Percentiles rank a stretch among this genome's conserved stretches.
Conservation (phyloP, 2,329 filamentous ascomycete genomes). For the Ceratocystiopsis sp. region DNA sequence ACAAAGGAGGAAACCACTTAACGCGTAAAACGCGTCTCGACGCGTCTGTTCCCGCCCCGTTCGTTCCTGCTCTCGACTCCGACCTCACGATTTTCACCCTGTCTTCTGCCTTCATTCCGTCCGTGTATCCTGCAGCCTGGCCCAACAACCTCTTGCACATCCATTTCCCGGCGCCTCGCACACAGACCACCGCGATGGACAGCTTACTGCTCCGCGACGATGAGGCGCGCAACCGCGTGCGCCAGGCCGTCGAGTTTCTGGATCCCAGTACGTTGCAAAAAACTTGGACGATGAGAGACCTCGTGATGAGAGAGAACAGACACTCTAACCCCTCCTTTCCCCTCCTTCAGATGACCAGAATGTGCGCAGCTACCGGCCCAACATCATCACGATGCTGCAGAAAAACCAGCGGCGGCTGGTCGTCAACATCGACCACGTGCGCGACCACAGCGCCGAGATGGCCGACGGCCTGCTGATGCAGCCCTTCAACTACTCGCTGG, state of each 20-base stretch:
- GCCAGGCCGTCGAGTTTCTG: conserved; percentile 79
- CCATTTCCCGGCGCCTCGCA: too few relatives aligned
- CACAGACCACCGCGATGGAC: conserved; percentile 37
- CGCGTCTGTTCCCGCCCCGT: too few relatives aligned
- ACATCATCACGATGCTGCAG: conserved; percentile 65
- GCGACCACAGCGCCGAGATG: conserved; percentile 70
- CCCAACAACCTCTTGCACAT: too few relatives aligned
- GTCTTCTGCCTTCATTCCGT: too few relatives aligned
- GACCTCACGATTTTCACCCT: too few relatives aligned
- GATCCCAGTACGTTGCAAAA: conserved; percentile 50
- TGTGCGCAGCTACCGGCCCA: conserved; percentile 64
- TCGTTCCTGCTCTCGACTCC: too few relatives aligned
- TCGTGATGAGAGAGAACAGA: too few relatives aligned
- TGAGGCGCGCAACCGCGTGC: conserved; percentile 66
- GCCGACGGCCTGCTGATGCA: conserved; percentile 61
- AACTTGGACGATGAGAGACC: too few relatives aligned
- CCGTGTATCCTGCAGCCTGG: too few relatives aligned
- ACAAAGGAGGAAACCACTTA: too few relatives aligned
- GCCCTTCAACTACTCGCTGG: conserved; percentile 75
- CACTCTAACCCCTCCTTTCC: conserved; percentile 8
- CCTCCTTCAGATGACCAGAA: conserved; percentile 29
- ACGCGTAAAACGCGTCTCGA: too few relatives aligned
- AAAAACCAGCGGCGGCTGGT: conserved; percentile 46
- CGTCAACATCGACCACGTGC: conserved; percentile 78
- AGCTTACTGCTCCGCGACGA: conserved; percentile 64